Conservation (phyloP, 2,329 filamentous ascomycete species). For the Venturia nashicola region DNA sequence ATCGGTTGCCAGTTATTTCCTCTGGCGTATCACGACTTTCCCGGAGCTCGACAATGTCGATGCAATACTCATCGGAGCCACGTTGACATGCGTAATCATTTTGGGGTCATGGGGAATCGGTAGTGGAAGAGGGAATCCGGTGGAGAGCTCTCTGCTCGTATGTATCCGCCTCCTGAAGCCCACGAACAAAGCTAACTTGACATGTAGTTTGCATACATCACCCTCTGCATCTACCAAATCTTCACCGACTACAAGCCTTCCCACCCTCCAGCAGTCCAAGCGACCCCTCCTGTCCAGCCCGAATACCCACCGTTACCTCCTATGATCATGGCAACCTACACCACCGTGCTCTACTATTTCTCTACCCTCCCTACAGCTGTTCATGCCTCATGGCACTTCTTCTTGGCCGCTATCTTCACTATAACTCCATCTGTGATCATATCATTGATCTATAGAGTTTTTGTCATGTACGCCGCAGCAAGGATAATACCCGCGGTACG, state of each 20-base stretch:
- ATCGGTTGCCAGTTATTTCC: constrained; percentile 86
- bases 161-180: constrained; percentile 10
- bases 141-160: constrained; percentile 78
- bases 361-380: constrained; percentile 73
- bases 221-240: constrained; percentile 98
- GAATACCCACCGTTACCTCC: constrained; percentile 94
- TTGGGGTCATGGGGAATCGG: constrained; percentile 89
- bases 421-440: constrained; percentile 95
- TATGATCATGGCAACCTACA: constrained; percentile 97
- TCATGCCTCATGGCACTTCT: constrained; percentile 71
- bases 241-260: constrained; percentile 96
- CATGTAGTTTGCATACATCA: constrained; percentile 72
- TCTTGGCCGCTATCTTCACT: constrained; percentile 85
- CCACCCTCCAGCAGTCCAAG: constrained; percentile 39
- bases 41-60: constrained; percentile 88
- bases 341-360: constrained; percentile 73
- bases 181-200: constrained; percentile 5
- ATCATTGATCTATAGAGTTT: constrained; percentile 81
- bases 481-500: constrained; percentile 90
- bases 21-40: constrained; percentile 90
- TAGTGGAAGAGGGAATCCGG: constrained; percentile 84
- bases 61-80: constrained; percentile 81
- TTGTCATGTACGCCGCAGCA: constrained; percentile 90
- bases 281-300: constrained; percentile 48
- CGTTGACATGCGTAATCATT: constrained; percentile 85